Evolutionary conservation across 1,284 basidiomycete species (phyloP), one percentile per base, ranked within the genome.

Genomic region (Trichosporon sp.): DNA sequence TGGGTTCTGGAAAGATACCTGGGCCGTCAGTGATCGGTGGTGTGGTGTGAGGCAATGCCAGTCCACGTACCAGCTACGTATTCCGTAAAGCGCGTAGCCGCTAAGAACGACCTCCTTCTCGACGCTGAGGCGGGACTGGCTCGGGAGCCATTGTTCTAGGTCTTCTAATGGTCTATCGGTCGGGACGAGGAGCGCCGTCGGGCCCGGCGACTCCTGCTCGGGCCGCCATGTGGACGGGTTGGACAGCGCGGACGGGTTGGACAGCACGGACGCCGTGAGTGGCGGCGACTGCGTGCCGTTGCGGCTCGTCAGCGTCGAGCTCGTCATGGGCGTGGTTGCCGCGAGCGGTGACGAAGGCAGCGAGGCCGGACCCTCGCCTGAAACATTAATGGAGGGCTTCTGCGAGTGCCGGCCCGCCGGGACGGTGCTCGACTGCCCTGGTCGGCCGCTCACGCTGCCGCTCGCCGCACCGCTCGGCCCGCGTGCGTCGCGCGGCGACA

Each of bases 1-100:
- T 80, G 79, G 0, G 75, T 76, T 8, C 80, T 70, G 1, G 78
- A 80, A 8, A 82, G 72, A 60, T 77, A 79, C 80, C 80, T 81
- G 62, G 5, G 11, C 2, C 13, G 69, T 72, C 63, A 70, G 69
- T 38, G n/a, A 27, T 23, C n/a, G 42, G 53, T 27, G n/a, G 38
- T 44, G 25, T 42, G 42, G 25, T 9, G 9, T 13, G 64, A 51
- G 29, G 25, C 34, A n/a, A 53, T 53, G 42, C 38, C 35, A 13
- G 13, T 38, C 15, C 23, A 77, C 80, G 51, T 53, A 81, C 80
- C 80, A 81, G 18, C 70, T 75, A 63, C 80, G 73, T 11, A 81
- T 68, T 2, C 76, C 75, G 66, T 80, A 81, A 29, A 82, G 71
- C 42, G 80, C 73, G 65, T 80, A 82, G 2, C 80, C 80, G 11